Conservation (phyloP, 2,329 filamentous ascomycete species). For the Lecanoromycetidae sp. region DNA sequence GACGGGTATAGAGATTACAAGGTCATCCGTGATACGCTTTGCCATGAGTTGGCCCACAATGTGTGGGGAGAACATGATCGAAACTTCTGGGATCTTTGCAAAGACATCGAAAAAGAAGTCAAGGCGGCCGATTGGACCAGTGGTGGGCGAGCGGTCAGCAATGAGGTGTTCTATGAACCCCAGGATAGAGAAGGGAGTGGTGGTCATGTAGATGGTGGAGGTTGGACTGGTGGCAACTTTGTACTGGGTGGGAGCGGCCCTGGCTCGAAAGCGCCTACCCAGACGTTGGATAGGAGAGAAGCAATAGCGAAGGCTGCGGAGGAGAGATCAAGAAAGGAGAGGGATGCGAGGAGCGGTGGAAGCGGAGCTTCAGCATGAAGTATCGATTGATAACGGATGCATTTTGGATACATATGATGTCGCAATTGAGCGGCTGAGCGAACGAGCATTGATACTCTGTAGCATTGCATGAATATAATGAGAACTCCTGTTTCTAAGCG, state of each 20-base stretch:
- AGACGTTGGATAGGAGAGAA: conserved; percentile 55
- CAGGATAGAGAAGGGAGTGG: conserved; percentile 45
- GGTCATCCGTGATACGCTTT: conserved; percentile 80
- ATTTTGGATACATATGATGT: no score
- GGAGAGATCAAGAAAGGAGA: conserved; percentile 47
- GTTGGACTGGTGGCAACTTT: conserved; percentile 69
- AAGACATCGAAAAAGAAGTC: conserved; percentile 78
- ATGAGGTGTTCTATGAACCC: conserved; percentile 47
- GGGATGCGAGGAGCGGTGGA: conserved; percentile 19
- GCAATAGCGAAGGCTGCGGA: conserved; percentile 64
- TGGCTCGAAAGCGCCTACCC: conserved; percentile 19
- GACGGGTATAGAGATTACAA: conserved; percentile 91
- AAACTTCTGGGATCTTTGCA: conserved; percentile 80
- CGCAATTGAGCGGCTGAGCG: no score
- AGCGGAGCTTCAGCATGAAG: background rate
- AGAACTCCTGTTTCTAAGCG: no score
- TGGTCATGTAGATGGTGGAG: conserved; percentile 54
- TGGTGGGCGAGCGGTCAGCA: conserved; percentile 52
- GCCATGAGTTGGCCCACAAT: conserved; percentile 91
- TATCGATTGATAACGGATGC: no score
- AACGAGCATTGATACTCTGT: no score
- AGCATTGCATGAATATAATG: no score
- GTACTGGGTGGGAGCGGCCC: conserved; percentile 48
- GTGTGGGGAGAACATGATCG: conserved; percentile 73
- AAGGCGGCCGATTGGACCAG: conserved; percentile 64